Evolutionary conservation across 2,329 filamentous ascomycete genomes (phyloP).

Genomic region (Cercospora sojina): DNA sequence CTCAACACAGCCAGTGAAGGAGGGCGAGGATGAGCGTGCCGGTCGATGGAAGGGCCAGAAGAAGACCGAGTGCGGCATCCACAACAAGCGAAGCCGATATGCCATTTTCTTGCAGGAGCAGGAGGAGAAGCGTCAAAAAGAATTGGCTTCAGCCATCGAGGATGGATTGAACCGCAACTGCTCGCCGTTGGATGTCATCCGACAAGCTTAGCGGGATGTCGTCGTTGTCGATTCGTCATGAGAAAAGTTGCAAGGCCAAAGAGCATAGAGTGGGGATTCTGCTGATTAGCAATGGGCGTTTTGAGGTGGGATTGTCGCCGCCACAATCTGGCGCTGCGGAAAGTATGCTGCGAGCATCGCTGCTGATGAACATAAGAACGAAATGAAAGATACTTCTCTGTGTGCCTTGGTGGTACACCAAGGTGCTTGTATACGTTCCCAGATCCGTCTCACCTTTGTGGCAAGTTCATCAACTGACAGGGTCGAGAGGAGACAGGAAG

Average conservation of each 20-base stretch:
- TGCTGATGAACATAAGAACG: not conserved
- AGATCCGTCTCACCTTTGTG: not conserved
- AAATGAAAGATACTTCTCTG: slow-evolving; percentile 13
- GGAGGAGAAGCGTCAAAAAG: slow-evolving; percentile 65
- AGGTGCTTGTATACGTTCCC: slow-evolving; percentile 15
- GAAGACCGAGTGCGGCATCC: slow-evolving; percentile 98
- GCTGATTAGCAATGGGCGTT: slow-evolving; percentile 11
- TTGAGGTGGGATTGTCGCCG: not conserved
- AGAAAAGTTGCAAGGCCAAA: slow-evolving; percentile 4
- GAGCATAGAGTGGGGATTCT: slow-evolving; percentile 3
- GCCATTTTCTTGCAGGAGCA: slow-evolving; percentile 77
- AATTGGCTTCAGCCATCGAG: slow-evolving; percentile 43
- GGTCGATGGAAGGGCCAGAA: slow-evolving; percentile 94
- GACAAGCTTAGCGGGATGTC: slow-evolving; percentile 21
- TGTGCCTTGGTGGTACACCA: slow-evolving; percentile 15
- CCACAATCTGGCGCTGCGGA: slow-evolving; percentile 6
- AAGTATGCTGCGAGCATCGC: slow-evolving; percentile 4
- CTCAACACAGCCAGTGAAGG: slow-evolving; percentile 83
- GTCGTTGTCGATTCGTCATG: slow-evolving; percentile 12
- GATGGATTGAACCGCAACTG: slow-evolving; percentile 38
- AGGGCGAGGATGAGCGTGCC: slow-evolving; percentile 91
- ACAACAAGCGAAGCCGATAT: slow-evolving; percentile 95
- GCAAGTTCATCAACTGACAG: not conserved
- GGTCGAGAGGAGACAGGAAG: not conserved
- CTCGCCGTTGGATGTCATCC: slow-evolving; percentile 34